Percentiles rank a stretch among this genome's conserved stretches.
Conservation (phyloP, 768 basidiomycete species). For the Suillus ampliporus region DNA sequence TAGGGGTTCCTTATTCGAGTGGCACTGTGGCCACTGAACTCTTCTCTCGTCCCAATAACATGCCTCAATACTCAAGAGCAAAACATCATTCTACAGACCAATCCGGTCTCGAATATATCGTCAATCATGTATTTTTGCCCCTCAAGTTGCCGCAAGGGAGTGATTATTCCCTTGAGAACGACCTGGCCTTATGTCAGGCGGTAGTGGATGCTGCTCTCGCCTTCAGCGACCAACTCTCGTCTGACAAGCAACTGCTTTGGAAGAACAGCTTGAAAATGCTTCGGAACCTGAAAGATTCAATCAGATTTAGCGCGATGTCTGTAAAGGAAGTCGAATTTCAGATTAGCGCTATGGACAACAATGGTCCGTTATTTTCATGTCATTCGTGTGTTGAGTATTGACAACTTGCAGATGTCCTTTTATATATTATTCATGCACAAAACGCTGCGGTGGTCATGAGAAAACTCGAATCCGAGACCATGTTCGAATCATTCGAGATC, state of each 20-base stretch:
- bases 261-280: slow-evolving; percentile 38
- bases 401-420: slow-evolving; percentile 40
- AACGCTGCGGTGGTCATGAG: slow-evolving; percentile 54
- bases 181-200: slow-evolving; percentile 32
- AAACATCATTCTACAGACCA: background rate
- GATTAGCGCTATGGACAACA: slow-evolving; percentile 22
- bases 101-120: slow-evolving; percentile 31
- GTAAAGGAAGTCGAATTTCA: slow-evolving; percentile 20
- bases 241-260: slow-evolving; percentile 33
- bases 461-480: slow-evolving; percentile 28
- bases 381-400: background rate
- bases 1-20: background rate
- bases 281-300: slow-evolving; percentile 20
- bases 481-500: slow-evolving; percentile 54
- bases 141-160: slow-evolving; percentile 45
- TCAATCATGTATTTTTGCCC: slow-evolving; percentile 52
- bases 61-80: background rate
- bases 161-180: slow-evolving; percentile 32
- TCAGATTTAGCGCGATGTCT: slow-evolving; percentile 16
- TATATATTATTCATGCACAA: slow-evolving; percentile 48
- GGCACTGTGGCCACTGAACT: background rate
- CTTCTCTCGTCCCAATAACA: background rate
- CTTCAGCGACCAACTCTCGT: slow-evolving; percentile 21
- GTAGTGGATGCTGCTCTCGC: slow-evolving; percentile 22
- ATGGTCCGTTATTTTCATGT: slow-evolving; percentile 13